Conservation (phyloP, 2,329 filamentous ascomycete species). For the Sphaerulina vaccinii region DNA sequence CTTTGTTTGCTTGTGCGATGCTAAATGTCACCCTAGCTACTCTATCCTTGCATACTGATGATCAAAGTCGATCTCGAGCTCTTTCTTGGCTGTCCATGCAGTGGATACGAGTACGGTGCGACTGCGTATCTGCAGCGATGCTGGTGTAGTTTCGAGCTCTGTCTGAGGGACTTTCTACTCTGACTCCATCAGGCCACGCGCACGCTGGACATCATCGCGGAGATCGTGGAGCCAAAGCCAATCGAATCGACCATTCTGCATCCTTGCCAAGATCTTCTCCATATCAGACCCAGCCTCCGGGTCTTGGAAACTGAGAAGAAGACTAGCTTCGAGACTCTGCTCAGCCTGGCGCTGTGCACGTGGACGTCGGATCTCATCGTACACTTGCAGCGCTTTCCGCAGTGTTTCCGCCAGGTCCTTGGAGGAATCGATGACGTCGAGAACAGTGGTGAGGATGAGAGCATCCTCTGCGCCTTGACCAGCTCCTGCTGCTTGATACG, state of each 20-base stretch:
- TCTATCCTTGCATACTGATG: too few species aligned
- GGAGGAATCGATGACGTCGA: neutral
- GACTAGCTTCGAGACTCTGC: conserved; percentile 16
- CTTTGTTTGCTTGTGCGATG: too few species aligned
- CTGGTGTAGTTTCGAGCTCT: too few species aligned
- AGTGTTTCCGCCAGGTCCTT: neutral
- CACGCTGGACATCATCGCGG: conserved; percentile 5
- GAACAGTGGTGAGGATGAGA: conserved; percentile 40
- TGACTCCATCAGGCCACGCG: neutral
- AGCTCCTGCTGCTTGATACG: conserved; percentile 57
- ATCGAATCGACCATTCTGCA: conserved; percentile 16
- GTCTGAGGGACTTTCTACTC: neutral
- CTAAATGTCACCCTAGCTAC: too few species aligned
- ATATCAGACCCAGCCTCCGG: conserved; percentile 14
- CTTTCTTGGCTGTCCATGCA: too few species aligned
- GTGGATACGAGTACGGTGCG: too few species aligned
- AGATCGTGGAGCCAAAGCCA: conserved; percentile 22
- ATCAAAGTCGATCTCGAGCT: too few species aligned
- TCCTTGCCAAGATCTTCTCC: conserved; percentile 14
- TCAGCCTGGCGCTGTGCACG: conserved; percentile 18
- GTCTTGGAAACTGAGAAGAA: conserved; percentile 14
- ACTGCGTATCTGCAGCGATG: too few species aligned
- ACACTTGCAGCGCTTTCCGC: conserved; percentile 4
- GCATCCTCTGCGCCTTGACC: conserved; percentile 59
- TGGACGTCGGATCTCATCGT: conserved; percentile 16